Base-by-base conservation (phyloP, 2,329 filamentous ascomycete genomes). In the Beauveria rudraprayagi region DNA sequence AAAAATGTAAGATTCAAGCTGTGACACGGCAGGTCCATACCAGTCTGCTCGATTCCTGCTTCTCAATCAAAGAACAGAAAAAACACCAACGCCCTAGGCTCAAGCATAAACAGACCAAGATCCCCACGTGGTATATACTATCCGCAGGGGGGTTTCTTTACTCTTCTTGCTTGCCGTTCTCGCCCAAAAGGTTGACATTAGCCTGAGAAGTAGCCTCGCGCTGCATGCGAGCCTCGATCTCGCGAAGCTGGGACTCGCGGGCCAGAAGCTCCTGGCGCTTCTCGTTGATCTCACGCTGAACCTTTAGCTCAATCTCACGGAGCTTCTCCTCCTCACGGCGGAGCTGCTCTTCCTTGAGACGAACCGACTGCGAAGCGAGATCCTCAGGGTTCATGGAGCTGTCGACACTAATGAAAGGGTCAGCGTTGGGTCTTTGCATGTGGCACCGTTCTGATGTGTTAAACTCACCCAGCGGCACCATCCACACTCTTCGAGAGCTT, bases 401-500 rank as follows among this genome's bases (percentile, higher is more conserved):
- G 61, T 76, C 69, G 87, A 92, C 90, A 70, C 84, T 87, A 65
- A 47, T 43, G 63, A 50, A 43, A 54, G 46, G 10, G 68, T 79
- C 71, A 77, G 73, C 59, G 63, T 53, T 10, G 9, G 9, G 55
- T 26, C 22, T 60, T 44, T 41, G 22, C 19, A 26, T 16, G n/a
- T 64, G 24, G 6, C 46, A 57, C 47, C 4, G 19, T 47, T 51
- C 43, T 4, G 44, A 47, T 57, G 19, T 48, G 56, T 43, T 43
- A 51, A 48, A 91, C 92, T 69, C 90, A 96, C 92, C 86, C 86
- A 84, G 86, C 85, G 77, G 90, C 90, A 75, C 91, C 91, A 73
- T 97, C 92, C 69, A 99, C 94, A 75, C 92, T 97, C 91, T 97
- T 99, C 82, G 91, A 96, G 70, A 99, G 90, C 83, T 97, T 97